These are phyloP conservation scores for Kondoa malvinella DNA, from an alignment of 768 basidiomycete genomes.

Conservation along the genomic window DNA sequence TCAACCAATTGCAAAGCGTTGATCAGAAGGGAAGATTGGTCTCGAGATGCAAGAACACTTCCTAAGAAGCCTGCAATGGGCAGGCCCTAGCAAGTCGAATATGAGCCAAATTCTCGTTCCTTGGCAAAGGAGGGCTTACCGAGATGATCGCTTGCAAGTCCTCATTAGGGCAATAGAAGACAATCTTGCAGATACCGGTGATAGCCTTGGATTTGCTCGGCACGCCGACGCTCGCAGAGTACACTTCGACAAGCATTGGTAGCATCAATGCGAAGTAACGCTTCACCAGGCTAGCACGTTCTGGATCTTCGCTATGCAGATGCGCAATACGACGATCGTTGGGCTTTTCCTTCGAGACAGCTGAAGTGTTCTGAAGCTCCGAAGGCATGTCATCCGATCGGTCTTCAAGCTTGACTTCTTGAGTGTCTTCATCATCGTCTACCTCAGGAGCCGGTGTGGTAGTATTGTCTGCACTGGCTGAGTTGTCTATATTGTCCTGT, in stretches of 20 bases:
- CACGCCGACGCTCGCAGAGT: conserved; percentile 84
- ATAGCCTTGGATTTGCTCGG: conserved; percentile 77
- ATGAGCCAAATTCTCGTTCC: neutral
- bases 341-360: conserved; percentile 34
- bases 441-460: neutral
- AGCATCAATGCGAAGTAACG: conserved; percentile 76
- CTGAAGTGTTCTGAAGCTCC: neutral
- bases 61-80: conserved; percentile 91
- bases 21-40: conserved; percentile 69
- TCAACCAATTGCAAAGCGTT: conserved; percentile 87
- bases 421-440: conserved; percentile 27
- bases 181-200: conserved; percentile 71
- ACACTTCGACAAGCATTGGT: conserved; percentile 93
- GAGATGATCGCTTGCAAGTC: conserved; percentile 58
- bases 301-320: conserved; percentile 41
- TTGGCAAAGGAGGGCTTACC: conserved; percentile 38
- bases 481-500: neutral
- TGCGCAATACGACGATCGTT: conserved; percentile 45
- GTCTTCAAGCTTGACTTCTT: conserved; percentile 17
- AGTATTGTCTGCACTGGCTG: neutral
- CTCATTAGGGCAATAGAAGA: conserved; percentile 66
- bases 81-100: conserved; percentile 48
- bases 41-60: conserved; percentile 78
- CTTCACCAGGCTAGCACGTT: conserved; percentile 50
- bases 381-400: neutral